Evolutionary conservation across 2,329 filamentous ascomycete genomes (phyloP), one percentile per base, ranked within the genome.

Genomic region (Aspergillus udagawae): DNA sequence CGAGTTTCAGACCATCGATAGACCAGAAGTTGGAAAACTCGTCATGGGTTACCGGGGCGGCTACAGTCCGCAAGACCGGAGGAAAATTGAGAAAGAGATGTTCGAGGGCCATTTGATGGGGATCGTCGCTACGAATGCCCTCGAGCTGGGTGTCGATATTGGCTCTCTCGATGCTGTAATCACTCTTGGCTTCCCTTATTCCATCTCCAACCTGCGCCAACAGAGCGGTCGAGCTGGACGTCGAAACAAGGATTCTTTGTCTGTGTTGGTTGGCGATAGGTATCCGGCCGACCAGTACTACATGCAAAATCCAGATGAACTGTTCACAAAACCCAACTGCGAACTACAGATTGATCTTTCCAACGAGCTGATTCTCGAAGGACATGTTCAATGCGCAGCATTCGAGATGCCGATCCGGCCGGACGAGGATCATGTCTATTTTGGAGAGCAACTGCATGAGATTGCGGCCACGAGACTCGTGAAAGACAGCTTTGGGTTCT

Each of bases 31-130:
- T 41, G 85, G 86, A 66, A 84, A 84, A 28, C 81, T 93, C 49
- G 91, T 99, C 1, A 97, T 96, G 92, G 91, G 90, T 0, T 99
- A 99, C 69, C 86, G 94, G 60, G 94, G 94, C 25, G 94, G 94
- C 0, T 99, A 99, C 69, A 96, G 92, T 3, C 86, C 93, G 1
- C 89, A 95, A 70, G 94, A 99, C 67, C 83, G 94, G 55, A 85
- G 94, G 20, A 82, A 84, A 55, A 97, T 99, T 58, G 94, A 99
- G 73, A 86, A 83, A 27, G 92, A 97, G 70, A 97, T 99, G 94
- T 99, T 99, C 65, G 90, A 96, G 55, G 94, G 94, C 0, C 94
- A 92, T 67, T 81, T 99, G 1, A 82, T 97, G 59, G 94, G 94
- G 1, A 95, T 99, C 56, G 87, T 99, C 32, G 93, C 93, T 2